Evolutionary conservation across 768 basidiomycete genomes (phyloP), one percentile per base, ranked within the genome.

Genomic region (Termitomyces sp.): DNA sequence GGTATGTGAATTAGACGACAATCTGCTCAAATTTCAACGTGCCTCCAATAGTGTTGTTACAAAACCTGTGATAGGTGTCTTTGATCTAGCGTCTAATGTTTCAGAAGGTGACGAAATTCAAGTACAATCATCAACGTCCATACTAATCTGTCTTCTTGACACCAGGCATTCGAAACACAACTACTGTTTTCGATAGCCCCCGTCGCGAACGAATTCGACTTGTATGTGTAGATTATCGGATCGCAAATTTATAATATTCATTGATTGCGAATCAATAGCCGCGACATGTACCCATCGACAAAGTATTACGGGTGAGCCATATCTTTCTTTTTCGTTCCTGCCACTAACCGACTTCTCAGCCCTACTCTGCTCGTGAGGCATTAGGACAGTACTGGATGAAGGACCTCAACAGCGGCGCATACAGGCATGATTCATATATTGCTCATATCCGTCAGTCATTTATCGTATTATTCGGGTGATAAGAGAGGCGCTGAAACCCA

Each of bases 311-410:
- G 61, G 95, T 95, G 67, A 71, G 90, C 75, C 35, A 23, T 41
- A 41, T 3, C 14, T 20, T 23, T 44, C 46, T 55, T 41, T 16
- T 46, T 10, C 18, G 50, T 43, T 14, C 7, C 50, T 38, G 26
- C 46, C 52, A 18, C 14, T 28, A 23, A 43, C 43, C 48, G 43
- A 38, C 43, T 40, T 56, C 56, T 1, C 66, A 96, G 93, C 86
- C 96, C 0, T 98, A 91, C 73, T 91, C 91, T 51, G 82, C 84
- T 38, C 87, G 95, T 6, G 95, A 97, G 70, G 93, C 95, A 0
- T 75, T 91, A 8, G 97, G 97, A 6, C 97, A 98, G 72, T 93
- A 89, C 66, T 98, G 97, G 96, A 88, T 98, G 81, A 92, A 86
- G 74, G 96, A 98, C 69, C 73, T 98, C 16, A 93, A 95, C 63